Percentiles rank a stretch among this genome's conserved stretches.
phyloP scores from a whole-genome alignment of 2,329 filamentous ascomycete genomes.

The Pseudocercospora macadamiae region DNA sequence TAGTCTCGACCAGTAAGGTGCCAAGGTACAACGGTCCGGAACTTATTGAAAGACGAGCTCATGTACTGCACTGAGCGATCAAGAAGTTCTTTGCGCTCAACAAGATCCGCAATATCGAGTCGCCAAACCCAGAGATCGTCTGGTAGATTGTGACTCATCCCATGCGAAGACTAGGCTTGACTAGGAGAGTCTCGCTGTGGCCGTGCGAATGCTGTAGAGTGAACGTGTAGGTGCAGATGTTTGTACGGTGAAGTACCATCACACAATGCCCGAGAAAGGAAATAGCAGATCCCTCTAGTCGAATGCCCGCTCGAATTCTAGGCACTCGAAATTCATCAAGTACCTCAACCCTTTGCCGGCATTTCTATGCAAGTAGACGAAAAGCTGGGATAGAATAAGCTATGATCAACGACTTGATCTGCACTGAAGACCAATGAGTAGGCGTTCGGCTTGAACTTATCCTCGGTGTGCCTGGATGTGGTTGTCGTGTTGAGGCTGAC shows the following conservation, averaged over 20 bases:
- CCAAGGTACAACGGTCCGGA: not conserved
- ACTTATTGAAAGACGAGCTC: not conserved
- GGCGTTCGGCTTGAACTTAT: not conserved
- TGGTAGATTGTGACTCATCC: too few relatives aligned
- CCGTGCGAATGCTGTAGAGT: too few relatives aligned
- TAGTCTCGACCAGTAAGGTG: too few relatives aligned
- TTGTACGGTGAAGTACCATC: too few relatives aligned
- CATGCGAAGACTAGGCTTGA: too few relatives aligned
- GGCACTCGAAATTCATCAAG: too few relatives aligned
- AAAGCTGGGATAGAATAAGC: not conserved
- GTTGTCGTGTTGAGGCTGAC: slow-evolving; percentile 5
- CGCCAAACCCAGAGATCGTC: too few relatives aligned
- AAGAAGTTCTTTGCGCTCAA: too few relatives aligned
- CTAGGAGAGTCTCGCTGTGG: too few relatives aligned
- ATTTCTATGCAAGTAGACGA: not conserved
- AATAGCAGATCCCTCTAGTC: not conserved
- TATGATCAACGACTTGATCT: not conserved
- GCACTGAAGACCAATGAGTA: not conserved
- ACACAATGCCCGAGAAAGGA: not conserved
- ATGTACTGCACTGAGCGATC: not conserved
- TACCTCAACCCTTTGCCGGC: not conserved
- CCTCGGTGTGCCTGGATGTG: slow-evolving; percentile 15
- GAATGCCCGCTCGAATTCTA: not conserved
- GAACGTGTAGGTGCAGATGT: too few relatives aligned
- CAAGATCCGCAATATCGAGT: too few relatives aligned